These are phyloP conservation scores for Lophiostoma macrostomum DNA, from an alignment of 495 filamentous ascomycete genomes.

Conservation along the genomic window DNA sequence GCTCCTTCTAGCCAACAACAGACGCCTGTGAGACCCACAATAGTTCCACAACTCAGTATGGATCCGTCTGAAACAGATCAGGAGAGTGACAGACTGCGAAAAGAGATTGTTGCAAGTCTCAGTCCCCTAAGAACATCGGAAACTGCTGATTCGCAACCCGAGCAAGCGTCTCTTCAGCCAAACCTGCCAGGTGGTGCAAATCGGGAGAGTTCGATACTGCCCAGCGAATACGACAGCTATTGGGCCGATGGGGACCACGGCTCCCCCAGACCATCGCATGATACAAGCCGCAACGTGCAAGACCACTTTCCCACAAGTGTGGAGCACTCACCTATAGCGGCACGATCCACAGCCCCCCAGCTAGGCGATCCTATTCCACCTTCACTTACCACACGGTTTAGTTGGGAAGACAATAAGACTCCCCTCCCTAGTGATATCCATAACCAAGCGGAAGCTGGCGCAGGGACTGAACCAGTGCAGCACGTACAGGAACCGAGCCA, in stretches of 20 bases:
- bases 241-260: conserved; percentile 46
- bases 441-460: background rate
- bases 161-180: conserved; percentile 19
- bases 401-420: conserved; percentile 35
- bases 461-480: background rate
- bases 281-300: conserved; percentile 42
- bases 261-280: conserved; percentile 33
- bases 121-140: conserved; percentile 44
- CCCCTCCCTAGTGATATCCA: background rate
- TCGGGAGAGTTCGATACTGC: conserved; percentile 51
- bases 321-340: background rate
- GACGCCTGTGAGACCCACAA: conserved; percentile 44
- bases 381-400: conserved; percentile 36
- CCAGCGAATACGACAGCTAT: conserved; percentile 59
- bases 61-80: conserved; percentile 57
- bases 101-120: conserved; percentile 79
- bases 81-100: conserved; percentile 72
- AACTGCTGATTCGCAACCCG: background rate
- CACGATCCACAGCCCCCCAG: background rate
- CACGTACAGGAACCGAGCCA: background rate
- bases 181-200: conserved; percentile 7
- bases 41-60: conserved; percentile 55
- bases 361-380: background rate
- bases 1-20: conserved; percentile 25
- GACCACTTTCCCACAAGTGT: background rate